phyloP scores from a whole-genome alignment of 257 asterid genomes.

The Solanum virginianum region DNA sequence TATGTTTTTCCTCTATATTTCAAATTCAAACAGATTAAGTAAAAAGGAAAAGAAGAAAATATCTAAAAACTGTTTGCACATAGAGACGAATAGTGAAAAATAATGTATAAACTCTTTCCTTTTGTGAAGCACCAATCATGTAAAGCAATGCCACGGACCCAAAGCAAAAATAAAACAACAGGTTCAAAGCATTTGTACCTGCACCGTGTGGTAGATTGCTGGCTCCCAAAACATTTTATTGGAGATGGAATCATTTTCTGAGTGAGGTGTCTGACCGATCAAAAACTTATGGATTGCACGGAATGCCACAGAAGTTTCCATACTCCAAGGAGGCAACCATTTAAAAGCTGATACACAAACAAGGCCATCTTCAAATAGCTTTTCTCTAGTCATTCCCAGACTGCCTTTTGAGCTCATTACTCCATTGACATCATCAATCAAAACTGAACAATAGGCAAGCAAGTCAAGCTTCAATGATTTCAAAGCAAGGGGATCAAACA shows the following conservation, averaged over 20 bases:
- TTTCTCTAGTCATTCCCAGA: slow-evolving; percentile 35
- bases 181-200: slow-evolving; percentile 31
- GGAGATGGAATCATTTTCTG: slow-evolving; percentile 25
- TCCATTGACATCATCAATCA: slow-evolving; percentile 24
- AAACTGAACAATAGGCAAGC: slow-evolving; percentile 55
- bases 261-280: slow-evolving; percentile 55
- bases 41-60: not conserved
- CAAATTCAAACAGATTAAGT: not conserved
- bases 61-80: not conserved
- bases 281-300: slow-evolving; percentile 74
- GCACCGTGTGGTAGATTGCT: slow-evolving; percentile 35
- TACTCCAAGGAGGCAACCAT: slow-evolving; percentile 94
- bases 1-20: not conserved
- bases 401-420: slow-evolving; percentile 16
- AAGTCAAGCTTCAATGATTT: slow-evolving; percentile 85
- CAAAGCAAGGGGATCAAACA: slow-evolving; percentile 76
- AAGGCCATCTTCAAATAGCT: slow-evolving; percentile 70
- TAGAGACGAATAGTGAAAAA: not conserved
- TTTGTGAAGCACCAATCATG: not conserved
- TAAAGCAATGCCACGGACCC: not conserved
- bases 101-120: not conserved
- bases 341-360: slow-evolving; percentile 75
- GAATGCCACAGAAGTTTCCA: slow-evolving; percentile 87
- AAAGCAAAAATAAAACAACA: not conserved
- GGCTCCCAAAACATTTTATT: slow-evolving; percentile 29